These are phyloP conservation scores for Pseudopediastrum boryanum DNA, from an alignment of 139 green algal genomes.

Conservation along the genomic window DNA sequence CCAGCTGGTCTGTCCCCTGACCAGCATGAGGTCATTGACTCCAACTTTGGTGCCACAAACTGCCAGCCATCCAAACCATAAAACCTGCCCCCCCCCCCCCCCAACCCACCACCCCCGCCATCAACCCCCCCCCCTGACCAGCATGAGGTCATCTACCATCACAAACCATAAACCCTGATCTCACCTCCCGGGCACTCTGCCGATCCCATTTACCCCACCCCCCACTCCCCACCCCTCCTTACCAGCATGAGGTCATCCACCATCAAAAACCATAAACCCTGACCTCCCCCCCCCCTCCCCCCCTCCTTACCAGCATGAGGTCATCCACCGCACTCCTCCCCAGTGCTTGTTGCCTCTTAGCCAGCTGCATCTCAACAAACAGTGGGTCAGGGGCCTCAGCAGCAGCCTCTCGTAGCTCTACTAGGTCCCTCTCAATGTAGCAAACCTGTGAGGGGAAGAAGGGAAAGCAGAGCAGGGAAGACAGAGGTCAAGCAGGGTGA, in stretches of 20 bases:
- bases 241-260: background rate
- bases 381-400: background rate
- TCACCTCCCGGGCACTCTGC: too few species aligned
- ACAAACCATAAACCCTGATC: background rate
- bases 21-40: too few species aligned
- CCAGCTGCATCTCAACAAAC: slow-evolving; percentile 21
- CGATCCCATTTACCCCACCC: background rate
- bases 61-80: too few species aligned
- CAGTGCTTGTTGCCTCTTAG: slow-evolving; percentile 33
- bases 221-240: background rate
- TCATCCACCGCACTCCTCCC: slow-evolving; percentile 31
- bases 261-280: background rate
- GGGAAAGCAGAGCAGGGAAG: background rate
- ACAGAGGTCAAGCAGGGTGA: background rate
- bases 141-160: too few species aligned
- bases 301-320: slow-evolving; percentile 30
- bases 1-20: background rate
- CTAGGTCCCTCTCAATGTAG: slow-evolving; percentile 28
- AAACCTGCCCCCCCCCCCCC: too few species aligned
- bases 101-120: background rate
- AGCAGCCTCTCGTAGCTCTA: slow-evolving; percentile 12
- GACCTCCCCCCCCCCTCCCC: too few species aligned
- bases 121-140: background rate
- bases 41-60: too few species aligned
- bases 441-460: background rate